A percentile compares a stretch with the other conserved stretches of the same genome.
phyloP scores from a whole-genome alignment of 495 filamentous ascomycete species.

The Aspergillus steynii region DNA sequence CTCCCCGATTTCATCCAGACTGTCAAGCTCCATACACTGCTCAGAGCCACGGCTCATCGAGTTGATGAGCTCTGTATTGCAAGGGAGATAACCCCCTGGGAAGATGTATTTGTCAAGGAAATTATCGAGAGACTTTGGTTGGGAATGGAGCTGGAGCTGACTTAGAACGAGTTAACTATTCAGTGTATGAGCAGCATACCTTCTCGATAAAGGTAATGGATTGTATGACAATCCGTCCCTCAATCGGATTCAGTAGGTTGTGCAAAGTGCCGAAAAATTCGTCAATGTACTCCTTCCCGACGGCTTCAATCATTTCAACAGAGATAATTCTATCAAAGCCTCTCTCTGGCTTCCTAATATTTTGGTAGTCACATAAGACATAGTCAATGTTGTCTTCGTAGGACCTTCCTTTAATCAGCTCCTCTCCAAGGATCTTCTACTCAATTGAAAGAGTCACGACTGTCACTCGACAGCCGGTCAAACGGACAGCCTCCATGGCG shows the following conservation, averaged over 20 bases:
- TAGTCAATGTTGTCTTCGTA: conserved; percentile 55
- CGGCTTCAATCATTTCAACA: conserved; percentile 60
- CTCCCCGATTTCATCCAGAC: background rate
- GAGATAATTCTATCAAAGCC: conserved; percentile 67
- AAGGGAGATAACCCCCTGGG: conserved; percentile 69
- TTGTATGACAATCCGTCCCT: conserved; percentile 65
- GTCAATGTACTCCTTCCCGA: conserved; percentile 59
- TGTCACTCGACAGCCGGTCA: conserved; percentile 64
- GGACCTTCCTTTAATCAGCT: conserved; percentile 52
- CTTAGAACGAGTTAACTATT: no score
- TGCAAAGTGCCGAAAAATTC: conserved; percentile 62
- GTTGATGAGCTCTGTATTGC: conserved; percentile 59
- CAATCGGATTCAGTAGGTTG: conserved; percentile 54
- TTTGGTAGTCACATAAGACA: conserved; percentile 61
- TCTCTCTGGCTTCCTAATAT: conserved; percentile 47
- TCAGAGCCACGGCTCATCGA: conserved; percentile 36
- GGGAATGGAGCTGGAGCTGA: conserved; percentile 18
- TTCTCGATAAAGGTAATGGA: conserved; percentile 77
- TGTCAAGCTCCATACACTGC: background rate
- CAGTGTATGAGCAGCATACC: conserved; percentile 11
- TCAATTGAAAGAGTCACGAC: conserved; percentile 59
- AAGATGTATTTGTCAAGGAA: conserved; percentile 76
- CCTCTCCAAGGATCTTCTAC: conserved; percentile 59
- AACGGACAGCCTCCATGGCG: conserved; percentile 59
- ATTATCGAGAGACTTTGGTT: conserved; percentile 32